These are phyloP conservation scores for Actinomucor elegans DNA, from an alignment of 371 early-diverging fungal genomes.

Conservation along the genomic window DNA sequence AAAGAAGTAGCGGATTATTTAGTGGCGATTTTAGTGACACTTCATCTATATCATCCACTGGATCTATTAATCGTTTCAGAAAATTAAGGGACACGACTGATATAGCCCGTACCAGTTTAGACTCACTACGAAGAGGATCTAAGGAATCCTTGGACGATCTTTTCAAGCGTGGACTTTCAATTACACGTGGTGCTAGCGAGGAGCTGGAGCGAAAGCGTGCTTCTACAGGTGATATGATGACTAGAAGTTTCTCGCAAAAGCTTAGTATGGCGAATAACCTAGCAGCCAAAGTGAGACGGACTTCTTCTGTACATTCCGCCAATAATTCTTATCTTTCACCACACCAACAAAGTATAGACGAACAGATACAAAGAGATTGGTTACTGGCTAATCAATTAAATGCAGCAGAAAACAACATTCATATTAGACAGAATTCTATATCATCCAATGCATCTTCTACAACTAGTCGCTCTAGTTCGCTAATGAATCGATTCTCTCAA, in stretches of 20 bases:
- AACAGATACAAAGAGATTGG: slow-evolving; percentile 27
- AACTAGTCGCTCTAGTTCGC: slow-evolving; percentile 16
- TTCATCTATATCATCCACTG: slow-evolving; percentile 41
- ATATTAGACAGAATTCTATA: slow-evolving; percentile 5
- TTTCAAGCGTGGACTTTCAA: slow-evolving; percentile 29
- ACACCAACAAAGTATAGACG: slow-evolving; percentile 10
- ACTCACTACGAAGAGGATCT: slow-evolving; percentile 41
- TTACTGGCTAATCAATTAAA: slow-evolving; percentile 25
- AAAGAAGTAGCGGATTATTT: slow-evolving; percentile 28
- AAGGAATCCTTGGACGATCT: slow-evolving; percentile 45
- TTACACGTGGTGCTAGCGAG: slow-evolving; percentile 7
- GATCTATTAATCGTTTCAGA: slow-evolving; percentile 35
- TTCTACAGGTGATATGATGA: slow-evolving; percentile 34
- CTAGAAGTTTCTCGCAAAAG: slow-evolving; percentile 34
- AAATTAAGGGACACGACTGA: slow-evolving; percentile 44
- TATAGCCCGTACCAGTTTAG: slow-evolving; percentile 42
- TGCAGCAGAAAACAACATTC: slow-evolving; percentile 5
- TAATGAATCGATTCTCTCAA: slow-evolving; percentile 40
- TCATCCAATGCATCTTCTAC: slow-evolving; percentile 12
- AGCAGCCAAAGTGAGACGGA: slow-evolving; percentile 22
- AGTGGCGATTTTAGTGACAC: slow-evolving; percentile 40
- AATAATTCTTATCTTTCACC: slow-evolving; percentile 1
- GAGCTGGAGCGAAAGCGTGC: slow-evolving; percentile 35
- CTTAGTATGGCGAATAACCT: slow-evolving; percentile 24
- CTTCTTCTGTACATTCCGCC: slow-evolving; percentile 20